Base-by-base conservation (phyloP, 2,329 filamentous ascomycete genomes). In the Ophiobolus disseminans region DNA sequence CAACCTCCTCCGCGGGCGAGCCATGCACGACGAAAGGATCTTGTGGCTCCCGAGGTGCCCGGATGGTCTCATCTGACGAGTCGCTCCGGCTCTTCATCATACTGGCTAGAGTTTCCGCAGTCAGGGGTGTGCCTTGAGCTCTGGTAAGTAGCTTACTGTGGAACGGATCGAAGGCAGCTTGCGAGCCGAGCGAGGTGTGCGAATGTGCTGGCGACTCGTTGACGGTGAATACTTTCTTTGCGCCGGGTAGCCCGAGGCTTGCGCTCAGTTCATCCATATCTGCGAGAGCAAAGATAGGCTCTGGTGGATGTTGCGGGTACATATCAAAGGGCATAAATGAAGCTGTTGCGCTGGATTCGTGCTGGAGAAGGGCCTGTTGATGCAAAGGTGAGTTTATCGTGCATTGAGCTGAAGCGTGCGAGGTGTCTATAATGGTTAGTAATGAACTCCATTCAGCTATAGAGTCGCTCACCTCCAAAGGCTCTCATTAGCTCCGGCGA, bases 81-180 rank as follows among this genome's bases (percentile, higher is more conserved):
- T 25, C 21, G 11, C 40, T 51, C 25, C 45, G 43, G n/a, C 34
- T 47, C 2, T 41, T 32, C 9, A 65, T 36, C 20, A 50, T 52
- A 17, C 53, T 47, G 40, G 56, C 62, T 48, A 66, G 40, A 10
- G 34, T 46, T 40, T 58, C 45, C 30, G 61, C 56, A 10, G 60
- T 65, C 30, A 66, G 53, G 37, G 61, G 48, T 44, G 56, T 60
- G 16, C 50, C 48, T 19, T 62, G 42, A 19, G 63, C 63, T 48
- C 40, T 40, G 7, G 40, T 55, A 13, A 66, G 59, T 19, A 66
- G 60, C 53, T 59, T 58, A 55, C 53, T 52, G 46, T 53, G 50
- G 7, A 60, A 45, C 14, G 22, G 37, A 26, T 50, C 40, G 8
- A 38, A 32, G 23, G 32, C 10, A 13, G 32, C 31, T 20, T 55